Evolutionary conservation across 345 rosid genomes (phyloP).

Genomic region (Aquilaria yunnanensis): DNA sequence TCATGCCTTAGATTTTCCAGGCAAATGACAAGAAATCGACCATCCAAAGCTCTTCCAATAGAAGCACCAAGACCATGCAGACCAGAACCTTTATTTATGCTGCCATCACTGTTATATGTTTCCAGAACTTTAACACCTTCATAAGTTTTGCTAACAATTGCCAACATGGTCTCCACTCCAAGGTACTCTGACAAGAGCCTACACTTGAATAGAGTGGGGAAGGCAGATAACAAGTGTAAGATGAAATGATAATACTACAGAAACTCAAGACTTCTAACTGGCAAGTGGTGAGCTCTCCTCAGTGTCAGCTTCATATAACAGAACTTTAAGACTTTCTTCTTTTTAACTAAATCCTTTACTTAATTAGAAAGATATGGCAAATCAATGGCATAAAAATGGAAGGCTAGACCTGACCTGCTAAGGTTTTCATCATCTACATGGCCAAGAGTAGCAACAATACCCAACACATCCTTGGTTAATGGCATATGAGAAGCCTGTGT

Average conservation of each 20-base stretch:
- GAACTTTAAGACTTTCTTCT: too few species aligned
- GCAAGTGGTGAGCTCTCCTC: background rate
- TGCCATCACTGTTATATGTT: conserved; percentile 46
- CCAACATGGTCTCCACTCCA: conserved; percentile 74
- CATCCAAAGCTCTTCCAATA: conserved; percentile 55
- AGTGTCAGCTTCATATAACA: too few species aligned
- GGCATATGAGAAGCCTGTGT: conserved; percentile 34
- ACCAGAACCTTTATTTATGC: conserved; percentile 50
- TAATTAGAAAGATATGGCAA: background rate
- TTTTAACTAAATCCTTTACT: too few species aligned
- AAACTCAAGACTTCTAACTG: background rate
- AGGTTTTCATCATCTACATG: conserved; percentile 70
- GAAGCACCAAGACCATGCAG: conserved; percentile 81
- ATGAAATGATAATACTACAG: conserved; percentile 1
- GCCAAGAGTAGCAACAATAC: conserved; percentile 80
- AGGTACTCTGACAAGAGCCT: conserved; percentile 78
- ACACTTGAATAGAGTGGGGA: conserved; percentile 16
- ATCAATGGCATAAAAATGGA: conserved; percentile 4
- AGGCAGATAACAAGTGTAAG: conserved; percentile 2
- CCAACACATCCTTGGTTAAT: conserved; percentile 55
- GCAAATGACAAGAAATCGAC: conserved; percentile 62
- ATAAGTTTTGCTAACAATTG: conserved; percentile 62
- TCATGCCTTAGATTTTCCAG: conserved; percentile 75
- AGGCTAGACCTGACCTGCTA: conserved; percentile 48
- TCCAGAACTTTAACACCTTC: conserved; percentile 56